Evolutionary conservation across 208 protist genomes (phyloP), one percentile per base, ranked within the genome.

Genomic region (Herpetomonas samuelpessoai): DNA sequence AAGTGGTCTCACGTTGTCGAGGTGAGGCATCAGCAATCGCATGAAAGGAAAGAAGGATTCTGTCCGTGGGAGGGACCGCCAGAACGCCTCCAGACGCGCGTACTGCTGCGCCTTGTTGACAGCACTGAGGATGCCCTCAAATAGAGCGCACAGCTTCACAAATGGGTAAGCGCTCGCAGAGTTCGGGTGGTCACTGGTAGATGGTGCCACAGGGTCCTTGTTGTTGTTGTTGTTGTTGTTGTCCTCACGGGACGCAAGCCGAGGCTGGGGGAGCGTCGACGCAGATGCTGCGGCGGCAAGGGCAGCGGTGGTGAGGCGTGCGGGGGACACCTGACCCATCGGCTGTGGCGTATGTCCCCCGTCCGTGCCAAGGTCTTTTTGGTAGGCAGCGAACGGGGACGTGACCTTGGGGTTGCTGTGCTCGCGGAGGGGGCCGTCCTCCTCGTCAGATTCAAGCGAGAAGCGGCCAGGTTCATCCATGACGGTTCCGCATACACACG

Each of bases 11-110:
- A 70, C 58, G n/a, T 52, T 58, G 67, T 91, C 80, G 0, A 86
- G 60, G 2, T 80, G 65, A 3, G 80, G 80, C 9, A 91, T 44
- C 22, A 91, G 59, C 31, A 91, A 68, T n/a, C 83, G 69, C 70
- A 88, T 76, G 54, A 78, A 85, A 21, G 80, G 77, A 56, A 72
- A 91, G 27, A 80, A 82, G 0, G 71, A 77, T 16, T 60, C 38
- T 4, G 46, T 31, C 41, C 58, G 26, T 16, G 57, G 54, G 22
- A 75, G 69, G 0, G 24, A 18, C 27, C 62, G 52, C 69, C 69
- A 75, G 2, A 75, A 50, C 4, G 27, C 18, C 7, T 51, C 46
- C 44, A 75, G 47, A 1, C 39, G 22, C 24, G 41, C 30, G 3
- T 25, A 48, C 53, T 63, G 50, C 22, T 62, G 57, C 19, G 53